Conservation (phyloP, 2,329 filamentous ascomycete genomes). For the Aspergillus novoparasiticus region DNA sequence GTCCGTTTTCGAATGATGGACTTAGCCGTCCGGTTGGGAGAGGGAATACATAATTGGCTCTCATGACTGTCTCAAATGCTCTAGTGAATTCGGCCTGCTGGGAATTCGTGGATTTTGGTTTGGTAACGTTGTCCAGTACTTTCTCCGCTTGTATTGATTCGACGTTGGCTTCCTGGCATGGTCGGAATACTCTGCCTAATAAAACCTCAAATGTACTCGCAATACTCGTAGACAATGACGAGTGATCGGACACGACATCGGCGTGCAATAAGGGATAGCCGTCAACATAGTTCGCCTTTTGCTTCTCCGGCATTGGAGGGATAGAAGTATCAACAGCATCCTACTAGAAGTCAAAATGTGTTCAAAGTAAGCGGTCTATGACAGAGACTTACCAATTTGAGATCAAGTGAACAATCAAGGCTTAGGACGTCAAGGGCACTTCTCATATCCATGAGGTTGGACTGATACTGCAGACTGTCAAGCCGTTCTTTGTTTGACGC, state of each 20-base stretch:
- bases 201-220: conserved; percentile 35
- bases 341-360: conserved; percentile 33
- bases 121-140: conserved; percentile 30
- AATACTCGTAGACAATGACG: conserved; percentile 38
- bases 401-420: conserved; percentile 28
- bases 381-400: conserved; percentile 29
- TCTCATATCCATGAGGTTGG: conserved; percentile 35
- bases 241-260: conserved; percentile 50
- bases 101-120: conserved; percentile 25
- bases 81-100: conserved; percentile 45
- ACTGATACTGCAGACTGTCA: conserved; percentile 30
- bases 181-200: conserved; percentile 28
- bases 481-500: conserved; percentile 27
- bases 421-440: conserved; percentile 42
- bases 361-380: neutral
- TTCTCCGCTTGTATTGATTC: conserved; percentile 33
- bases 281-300: conserved; percentile 58
- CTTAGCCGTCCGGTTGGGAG: conserved; percentile 44
- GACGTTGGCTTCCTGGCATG: conserved; percentile 17
- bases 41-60: conserved; percentile 37
- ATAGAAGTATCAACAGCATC: conserved; percentile 64
- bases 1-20: conserved; percentile 75
- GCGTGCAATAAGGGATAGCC: conserved; percentile 57
- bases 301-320: conserved; percentile 59
- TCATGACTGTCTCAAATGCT: conserved; percentile 57